These are phyloP conservation scores for Triticum dicoccoides DNA, from an alignment of 176 grass and related monocot species.

Conservation along the genomic window DNA sequence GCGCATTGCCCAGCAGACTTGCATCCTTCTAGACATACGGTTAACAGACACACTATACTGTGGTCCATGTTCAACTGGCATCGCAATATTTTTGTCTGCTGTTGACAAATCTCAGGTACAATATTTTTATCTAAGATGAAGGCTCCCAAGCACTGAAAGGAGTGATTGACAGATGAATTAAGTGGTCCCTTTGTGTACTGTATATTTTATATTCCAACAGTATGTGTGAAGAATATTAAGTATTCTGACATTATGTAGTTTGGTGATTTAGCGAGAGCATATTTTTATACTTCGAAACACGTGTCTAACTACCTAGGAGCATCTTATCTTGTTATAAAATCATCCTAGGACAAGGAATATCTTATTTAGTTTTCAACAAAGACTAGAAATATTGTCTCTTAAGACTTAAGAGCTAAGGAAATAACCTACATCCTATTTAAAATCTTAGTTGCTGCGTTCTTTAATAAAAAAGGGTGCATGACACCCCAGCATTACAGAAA, in stretches of 20 bases:
- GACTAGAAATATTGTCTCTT: slow-evolving; percentile 9
- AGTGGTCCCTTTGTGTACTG: slow-evolving; percentile 21
- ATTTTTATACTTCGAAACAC: slow-evolving; percentile 19
- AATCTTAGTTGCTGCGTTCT: neutral
- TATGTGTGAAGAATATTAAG: neutral
- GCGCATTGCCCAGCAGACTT: slow-evolving; percentile 8
- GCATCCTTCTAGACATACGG: slow-evolving; percentile 13
- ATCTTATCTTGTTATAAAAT: slow-evolving; percentile 4
- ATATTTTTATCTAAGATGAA: slow-evolving; percentile 17
- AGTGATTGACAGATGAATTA: slow-evolving; percentile 9
- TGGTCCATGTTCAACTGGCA: slow-evolving; percentile 37
- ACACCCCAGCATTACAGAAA: neutral
- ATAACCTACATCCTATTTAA: neutral
- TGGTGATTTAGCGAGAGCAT: slow-evolving; percentile 6
- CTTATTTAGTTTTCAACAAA: neutral
- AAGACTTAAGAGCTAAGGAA: neutral
- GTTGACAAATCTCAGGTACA: slow-evolving; percentile 21
- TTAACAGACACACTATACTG: slow-evolving; percentile 4
- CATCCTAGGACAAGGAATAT: slow-evolving; percentile 13
- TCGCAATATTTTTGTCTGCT: slow-evolving; percentile 24
- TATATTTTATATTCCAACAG: slow-evolving; percentile 15
- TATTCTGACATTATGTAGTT: slow-evolving; percentile 13
- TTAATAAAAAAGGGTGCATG: neutral
- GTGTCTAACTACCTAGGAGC: slow-evolving; percentile 10
- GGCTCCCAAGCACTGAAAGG: neutral